Conservation (phyloP, 202 grass and related monocot genomes). For the Setaria italica region DNA sequence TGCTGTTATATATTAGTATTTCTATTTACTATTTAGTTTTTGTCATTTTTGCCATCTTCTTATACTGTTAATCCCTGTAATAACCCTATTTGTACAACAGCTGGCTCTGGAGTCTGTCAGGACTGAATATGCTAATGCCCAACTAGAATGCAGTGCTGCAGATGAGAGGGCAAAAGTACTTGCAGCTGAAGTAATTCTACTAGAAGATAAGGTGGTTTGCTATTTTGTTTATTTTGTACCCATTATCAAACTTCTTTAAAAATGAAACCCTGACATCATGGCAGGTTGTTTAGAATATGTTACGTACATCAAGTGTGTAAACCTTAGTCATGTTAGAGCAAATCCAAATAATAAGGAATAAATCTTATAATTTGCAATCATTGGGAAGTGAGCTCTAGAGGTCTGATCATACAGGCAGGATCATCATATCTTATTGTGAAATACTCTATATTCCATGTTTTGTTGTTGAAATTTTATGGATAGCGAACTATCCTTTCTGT, state of each 20-base stretch:
- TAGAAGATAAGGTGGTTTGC: conserved; percentile 95
- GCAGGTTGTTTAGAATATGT: neutral
- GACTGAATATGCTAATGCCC: conserved; percentile 87
- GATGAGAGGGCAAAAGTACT: conserved; percentile 98
- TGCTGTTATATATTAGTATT: conserved; percentile 26
- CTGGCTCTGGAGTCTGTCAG: conserved; percentile 79
- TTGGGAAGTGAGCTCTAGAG: conserved; percentile 7
- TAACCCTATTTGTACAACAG: conserved; percentile 54
- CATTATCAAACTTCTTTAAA: conserved; percentile 38
- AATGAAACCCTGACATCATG: conserved; percentile 20
- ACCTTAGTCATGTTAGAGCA: neutral
- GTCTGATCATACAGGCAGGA: neutral
- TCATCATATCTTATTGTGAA: conserved; percentile 4
- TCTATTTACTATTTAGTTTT: neutral
- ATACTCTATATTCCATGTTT: conserved; percentile 15
- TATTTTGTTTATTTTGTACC: conserved; percentile 37
- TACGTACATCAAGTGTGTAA: conserved; percentile 14
- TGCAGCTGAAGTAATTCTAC: conserved; percentile 96
- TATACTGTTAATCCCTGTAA: conserved; percentile 34
- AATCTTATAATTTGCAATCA: conserved; percentile 7
- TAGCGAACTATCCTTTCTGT: neutral
- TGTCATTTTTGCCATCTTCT: conserved; percentile 4
- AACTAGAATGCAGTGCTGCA: conserved; percentile 92
- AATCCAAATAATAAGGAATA: conserved; percentile 9
- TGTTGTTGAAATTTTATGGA: conserved; percentile 1